Evolutionary conservation across 345 rosid species (phyloP), one percentile per base, ranked within the genome.

Genomic region (Lumnitzera racemosa): DNA sequence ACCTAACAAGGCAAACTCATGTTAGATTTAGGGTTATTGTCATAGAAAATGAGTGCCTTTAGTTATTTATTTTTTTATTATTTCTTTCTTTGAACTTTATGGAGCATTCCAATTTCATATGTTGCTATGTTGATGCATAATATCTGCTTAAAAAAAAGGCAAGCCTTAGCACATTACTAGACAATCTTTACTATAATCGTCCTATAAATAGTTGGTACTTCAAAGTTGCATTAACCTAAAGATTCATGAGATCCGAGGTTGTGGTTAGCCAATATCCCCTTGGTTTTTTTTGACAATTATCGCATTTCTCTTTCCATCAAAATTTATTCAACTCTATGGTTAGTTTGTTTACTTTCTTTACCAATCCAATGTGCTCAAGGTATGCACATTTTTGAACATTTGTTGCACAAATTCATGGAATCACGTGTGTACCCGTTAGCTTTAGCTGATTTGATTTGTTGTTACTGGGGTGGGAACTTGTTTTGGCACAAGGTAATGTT

Each of bases 191-290:
- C 87, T 29, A 36, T 85, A 49, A 87, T 89, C 94, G 89, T 92
- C 70, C 63, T 87, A 47, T 79, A 89, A 54, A 83, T 94, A 0
- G 84, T 72, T 67, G 83, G 91, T 43, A 83, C 87, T 16, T 70
- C 83, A 36, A 92, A 83, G 82, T 54, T 80, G 51, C 75, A 78
- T 16, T 75, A 74, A 46, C 73, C 81, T 13, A 80, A 89, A 76
- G 89, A 89, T 66, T 68, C 52, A 25, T 89, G 98, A 96, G 96
- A 92, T 62, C 87, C 96, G 4, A 94, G 98, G 52, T 89, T 96
- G 94, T 92, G 98, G 98, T 70, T 78, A 65, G 76, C 68, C 12
- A 89, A 92, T 80, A 73, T 84, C 74, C 62, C 27, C 87, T 61
- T 85, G 95, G 85, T 71, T 88, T 71, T 71, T 76, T 61, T 64